Evolutionary conservation across 169 alveolate genomes (phyloP).

Genomic region (Plasmodium coatneyi): DNA sequence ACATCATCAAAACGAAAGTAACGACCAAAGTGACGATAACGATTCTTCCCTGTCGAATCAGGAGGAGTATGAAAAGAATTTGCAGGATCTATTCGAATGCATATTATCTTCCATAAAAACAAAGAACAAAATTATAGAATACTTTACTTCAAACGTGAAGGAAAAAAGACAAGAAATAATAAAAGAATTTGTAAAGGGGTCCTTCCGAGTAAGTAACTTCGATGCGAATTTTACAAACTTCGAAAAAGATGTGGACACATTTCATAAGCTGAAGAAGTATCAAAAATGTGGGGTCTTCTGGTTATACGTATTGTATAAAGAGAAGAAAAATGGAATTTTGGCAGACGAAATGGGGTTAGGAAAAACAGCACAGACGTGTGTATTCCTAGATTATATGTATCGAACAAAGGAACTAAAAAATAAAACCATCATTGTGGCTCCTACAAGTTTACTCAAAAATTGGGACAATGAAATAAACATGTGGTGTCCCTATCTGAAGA

Average conservation of each 20-base stretch:
- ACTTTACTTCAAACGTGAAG: constrained; percentile 10
- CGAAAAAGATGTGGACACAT: constrained; percentile 68
- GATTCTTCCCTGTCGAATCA: neutral
- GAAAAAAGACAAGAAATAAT: constrained; percentile 50
- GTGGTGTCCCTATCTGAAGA: constrained; percentile 89
- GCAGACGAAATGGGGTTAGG: constrained; percentile 96
- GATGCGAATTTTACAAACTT: constrained; percentile 41
- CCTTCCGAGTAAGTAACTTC: constrained; percentile 44
- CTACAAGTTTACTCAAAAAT: constrained; percentile 88
- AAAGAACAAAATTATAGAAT: constrained; percentile 58
- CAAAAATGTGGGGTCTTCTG: constrained; percentile 92
- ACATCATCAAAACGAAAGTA: neutral
- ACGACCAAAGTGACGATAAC: neutral
- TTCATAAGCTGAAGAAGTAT: constrained; percentile 83
- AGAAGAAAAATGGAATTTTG: constrained; percentile 86
- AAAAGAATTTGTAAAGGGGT: constrained; percentile 67
- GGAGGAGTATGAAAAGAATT: constrained; percentile 32
- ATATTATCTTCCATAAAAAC: constrained; percentile 18
- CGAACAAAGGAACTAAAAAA: constrained; percentile 60
- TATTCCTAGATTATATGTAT: constrained; percentile 80
- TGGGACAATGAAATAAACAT: constrained; percentile 88
- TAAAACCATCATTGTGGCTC: constrained; percentile 87
- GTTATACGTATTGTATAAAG: constrained; percentile 85
- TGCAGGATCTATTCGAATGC: constrained; percentile 34
- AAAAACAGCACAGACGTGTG: constrained; percentile 91